Conservation (phyloP, 805 yeast genomes). For the Tetrapisispora arboricola region DNA sequence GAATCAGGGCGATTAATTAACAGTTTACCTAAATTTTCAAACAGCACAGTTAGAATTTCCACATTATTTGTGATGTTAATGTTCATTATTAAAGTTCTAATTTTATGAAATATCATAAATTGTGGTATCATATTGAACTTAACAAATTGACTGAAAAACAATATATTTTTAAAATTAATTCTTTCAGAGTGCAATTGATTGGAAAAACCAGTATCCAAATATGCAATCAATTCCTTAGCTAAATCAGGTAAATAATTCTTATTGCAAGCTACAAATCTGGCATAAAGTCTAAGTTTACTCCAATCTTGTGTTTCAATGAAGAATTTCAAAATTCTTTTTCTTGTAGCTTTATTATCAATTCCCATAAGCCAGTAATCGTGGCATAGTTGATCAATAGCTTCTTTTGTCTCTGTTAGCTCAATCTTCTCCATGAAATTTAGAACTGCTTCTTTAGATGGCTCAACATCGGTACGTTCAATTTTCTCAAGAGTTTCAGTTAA, state of each 20-base stretch:
- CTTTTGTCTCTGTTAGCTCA: conserved; percentile 35
- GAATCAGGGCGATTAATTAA: conserved; percentile 49
- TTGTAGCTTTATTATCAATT: conserved; percentile 65
- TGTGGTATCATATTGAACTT: conserved; percentile 66
- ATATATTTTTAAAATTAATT: conserved; percentile 46
- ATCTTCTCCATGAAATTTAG: conserved; percentile 35
- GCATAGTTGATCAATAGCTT: conserved; percentile 41
- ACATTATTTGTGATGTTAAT: conserved; percentile 47
- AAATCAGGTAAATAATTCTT: conserved; percentile 39
- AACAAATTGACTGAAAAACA: conserved; percentile 62
- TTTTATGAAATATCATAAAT: conserved; percentile 63
- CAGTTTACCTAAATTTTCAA: conserved; percentile 64
- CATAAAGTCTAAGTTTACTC: conserved; percentile 40
- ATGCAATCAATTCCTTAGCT: conserved; percentile 40
- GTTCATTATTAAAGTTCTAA: conserved; percentile 48
- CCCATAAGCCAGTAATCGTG: conserved; percentile 38
- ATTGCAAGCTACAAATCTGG: conserved; percentile 61
- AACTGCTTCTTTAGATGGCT: conserved; percentile 18
- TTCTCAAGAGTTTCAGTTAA: conserved; percentile 27
- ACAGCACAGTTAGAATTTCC: conserved; percentile 57
- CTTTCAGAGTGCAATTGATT: conserved; percentile 45
- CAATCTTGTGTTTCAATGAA: conserved; percentile 41
- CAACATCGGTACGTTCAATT: conserved; percentile 5
- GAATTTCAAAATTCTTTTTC: conserved; percentile 46
- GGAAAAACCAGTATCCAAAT: conserved; percentile 51